These are phyloP conservation scores for Carallia brachiata DNA, from an alignment of 345 rosid species.

Conservation along the genomic window DNA sequence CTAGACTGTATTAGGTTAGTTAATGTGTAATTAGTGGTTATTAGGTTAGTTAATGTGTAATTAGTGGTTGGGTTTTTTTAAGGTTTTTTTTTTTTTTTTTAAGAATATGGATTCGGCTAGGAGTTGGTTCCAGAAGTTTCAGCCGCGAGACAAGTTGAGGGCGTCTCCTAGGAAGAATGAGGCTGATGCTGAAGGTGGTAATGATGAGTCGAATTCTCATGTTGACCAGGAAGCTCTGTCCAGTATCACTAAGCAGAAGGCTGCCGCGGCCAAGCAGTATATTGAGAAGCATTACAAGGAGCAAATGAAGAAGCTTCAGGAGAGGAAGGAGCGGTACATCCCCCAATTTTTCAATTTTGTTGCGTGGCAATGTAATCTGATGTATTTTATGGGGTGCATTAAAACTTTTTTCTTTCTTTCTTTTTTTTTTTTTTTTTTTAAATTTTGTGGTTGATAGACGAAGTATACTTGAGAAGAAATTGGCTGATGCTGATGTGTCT, in stretches of 20 bases:
- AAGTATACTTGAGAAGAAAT: conserved; percentile 67
- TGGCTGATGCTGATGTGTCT: conserved; percentile 94
- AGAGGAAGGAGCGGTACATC: conserved; percentile 67
- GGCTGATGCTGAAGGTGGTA: background rate
- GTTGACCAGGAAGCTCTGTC: conserved; percentile 19
- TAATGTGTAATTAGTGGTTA: too few relatives aligned
- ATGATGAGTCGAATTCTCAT: background rate
- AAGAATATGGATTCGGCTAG: conserved; percentile 66
- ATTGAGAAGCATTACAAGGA: conserved; percentile 88
- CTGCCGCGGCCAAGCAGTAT: conserved; percentile 85
- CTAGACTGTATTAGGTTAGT: too few relatives aligned
- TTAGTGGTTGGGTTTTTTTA: too few relatives aligned
- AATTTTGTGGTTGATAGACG: conserved; percentile 39
- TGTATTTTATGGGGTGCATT: background rate
- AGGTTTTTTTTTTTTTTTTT: too few relatives aligned
- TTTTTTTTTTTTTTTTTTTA: background rate
- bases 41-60: too few relatives aligned
- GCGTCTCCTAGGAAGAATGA: conserved; percentile 19
- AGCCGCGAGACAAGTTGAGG: conserved; percentile 52
- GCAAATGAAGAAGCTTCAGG: conserved; percentile 78
- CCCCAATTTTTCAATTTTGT: background rate
- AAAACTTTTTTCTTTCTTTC: background rate
- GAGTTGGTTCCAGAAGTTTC: conserved; percentile 75
- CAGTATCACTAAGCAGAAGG: conserved; percentile 59
- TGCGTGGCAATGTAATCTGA: background rate